These are phyloP conservation scores for Metschnikowia bowlesiae DNA, from an alignment of 805 yeast genomes.

Conservation along the genomic window DNA sequence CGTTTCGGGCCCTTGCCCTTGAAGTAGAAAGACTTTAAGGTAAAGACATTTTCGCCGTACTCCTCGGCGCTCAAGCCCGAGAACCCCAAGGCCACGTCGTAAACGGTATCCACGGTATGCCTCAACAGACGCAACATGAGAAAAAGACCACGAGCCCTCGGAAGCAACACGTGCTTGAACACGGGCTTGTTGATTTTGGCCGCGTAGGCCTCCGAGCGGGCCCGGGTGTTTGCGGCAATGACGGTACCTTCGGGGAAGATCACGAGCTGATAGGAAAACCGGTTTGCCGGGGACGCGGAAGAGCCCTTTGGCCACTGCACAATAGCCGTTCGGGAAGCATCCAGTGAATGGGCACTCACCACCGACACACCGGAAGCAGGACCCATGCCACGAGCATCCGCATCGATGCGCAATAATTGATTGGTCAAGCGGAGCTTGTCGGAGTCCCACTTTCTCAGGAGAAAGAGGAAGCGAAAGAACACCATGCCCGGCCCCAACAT, in stretches of 20 bases:
- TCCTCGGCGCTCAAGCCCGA: slow-evolving; percentile 59
- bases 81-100: slow-evolving; percentile 83
- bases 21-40: slow-evolving; percentile 59
- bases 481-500: slow-evolving; percentile 83
- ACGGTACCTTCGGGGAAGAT: slow-evolving; percentile 96
- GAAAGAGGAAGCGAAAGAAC: slow-evolving; percentile 69
- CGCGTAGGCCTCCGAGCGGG: slow-evolving; percentile 55
- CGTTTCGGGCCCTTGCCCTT: slow-evolving; percentile 67
- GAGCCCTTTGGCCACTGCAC: slow-evolving; percentile 31
- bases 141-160: slow-evolving; percentile 77
- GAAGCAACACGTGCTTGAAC: slow-evolving; percentile 67
- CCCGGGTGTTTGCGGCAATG: slow-evolving; percentile 59
- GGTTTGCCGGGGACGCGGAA: neutral
- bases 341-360: slow-evolving; percentile 16
- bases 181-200: slow-evolving; percentile 44
- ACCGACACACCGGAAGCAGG: slow-evolving; percentile 41
- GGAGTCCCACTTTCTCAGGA: slow-evolving; percentile 80
- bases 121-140: slow-evolving; percentile 56
- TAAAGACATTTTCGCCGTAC: slow-evolving; percentile 74
- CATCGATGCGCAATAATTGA: slow-evolving; percentile 53
- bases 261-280: slow-evolving; percentile 52
- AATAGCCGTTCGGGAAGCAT: slow-evolving; percentile 4
- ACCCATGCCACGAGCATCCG: slow-evolving; percentile 55
- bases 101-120: slow-evolving; percentile 52
- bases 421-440: slow-evolving; percentile 61